These are phyloP conservation scores for Cordyceps cicadae DNA, from an alignment of 2,329 filamentous ascomycete genomes.

Conservation along the genomic window DNA sequence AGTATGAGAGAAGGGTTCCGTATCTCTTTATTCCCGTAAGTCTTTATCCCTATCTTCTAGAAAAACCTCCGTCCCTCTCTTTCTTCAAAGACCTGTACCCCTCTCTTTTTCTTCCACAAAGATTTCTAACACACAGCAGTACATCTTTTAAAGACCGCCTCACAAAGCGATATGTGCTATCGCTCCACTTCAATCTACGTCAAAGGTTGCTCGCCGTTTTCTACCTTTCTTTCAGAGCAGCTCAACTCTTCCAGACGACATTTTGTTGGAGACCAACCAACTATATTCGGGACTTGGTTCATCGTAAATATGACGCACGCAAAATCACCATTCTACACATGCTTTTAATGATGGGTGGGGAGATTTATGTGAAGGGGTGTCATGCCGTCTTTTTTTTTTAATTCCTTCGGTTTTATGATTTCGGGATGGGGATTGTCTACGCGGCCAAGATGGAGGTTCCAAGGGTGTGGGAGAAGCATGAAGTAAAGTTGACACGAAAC, in stretches of 20 bases:
- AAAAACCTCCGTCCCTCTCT: not conserved
- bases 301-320: slow-evolving; percentile 2
- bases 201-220: not conserved
- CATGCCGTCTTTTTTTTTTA: not conserved
- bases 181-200: not conserved
- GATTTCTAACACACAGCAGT: slow-evolving; percentile 23
- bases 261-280: not conserved
- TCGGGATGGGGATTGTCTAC: not conserved
- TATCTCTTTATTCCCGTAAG: slow-evolving; percentile 73
- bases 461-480: too few species aligned
- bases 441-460: not conserved
- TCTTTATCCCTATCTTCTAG: not conserved
- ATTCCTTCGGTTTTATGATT: not conserved
- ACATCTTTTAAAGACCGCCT: slow-evolving; percentile 29
- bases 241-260: not conserved
- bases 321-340: not conserved
- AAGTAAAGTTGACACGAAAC: not conserved
- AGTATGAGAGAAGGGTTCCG: slow-evolving; percentile 71
- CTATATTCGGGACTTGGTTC: not conserved
- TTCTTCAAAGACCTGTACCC: not conserved
- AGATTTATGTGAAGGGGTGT: not conserved
- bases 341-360: slow-evolving; percentile 1
- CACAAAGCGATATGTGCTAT: not conserved
- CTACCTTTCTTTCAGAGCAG: not conserved
- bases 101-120: not conserved